Conservation (phyloP, 768 basidiomycete genomes). For the Boletellus ananas region DNA sequence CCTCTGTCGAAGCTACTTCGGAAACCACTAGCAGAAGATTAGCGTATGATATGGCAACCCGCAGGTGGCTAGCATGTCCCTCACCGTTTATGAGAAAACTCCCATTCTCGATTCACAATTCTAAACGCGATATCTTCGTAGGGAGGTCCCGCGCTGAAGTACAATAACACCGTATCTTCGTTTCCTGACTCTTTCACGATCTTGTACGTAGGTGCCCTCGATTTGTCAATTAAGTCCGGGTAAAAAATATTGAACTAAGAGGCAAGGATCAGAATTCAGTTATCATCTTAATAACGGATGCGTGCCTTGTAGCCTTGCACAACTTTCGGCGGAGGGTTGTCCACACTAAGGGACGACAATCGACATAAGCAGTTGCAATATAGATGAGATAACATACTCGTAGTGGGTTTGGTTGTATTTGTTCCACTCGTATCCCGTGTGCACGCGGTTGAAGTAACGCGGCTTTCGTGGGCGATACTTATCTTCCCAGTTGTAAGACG, state of each 20-base stretch:
- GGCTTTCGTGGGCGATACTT: conserved; percentile 97
- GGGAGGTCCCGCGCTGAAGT: conserved; percentile 95
- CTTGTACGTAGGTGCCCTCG: conserved; percentile 94
- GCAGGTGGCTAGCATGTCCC: conserved; percentile 5
- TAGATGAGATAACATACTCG: conserved; percentile 53
- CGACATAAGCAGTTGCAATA: conserved; percentile 2
- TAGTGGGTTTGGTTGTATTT: conserved; percentile 99
- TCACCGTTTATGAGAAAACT: conserved; percentile 94
- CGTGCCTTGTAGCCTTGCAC: conserved; percentile 95
- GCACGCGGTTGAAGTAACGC: conserved; percentile 97
- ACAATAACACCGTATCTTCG: conserved; percentile 88
- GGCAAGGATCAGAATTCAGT: conserved; percentile 11
- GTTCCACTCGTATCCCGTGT: conserved; percentile 99
- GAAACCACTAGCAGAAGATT: conserved; percentile 66
- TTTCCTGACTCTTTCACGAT: conserved; percentile 93
- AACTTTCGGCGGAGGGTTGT: conserved; percentile 98
- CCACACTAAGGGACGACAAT: conserved; percentile 55
- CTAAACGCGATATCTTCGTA: conserved; percentile 99
- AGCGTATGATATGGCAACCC: conserved; percentile 12
- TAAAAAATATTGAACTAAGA: conserved; percentile 93
- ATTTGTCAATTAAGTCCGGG: conserved; percentile 97
- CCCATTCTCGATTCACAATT: conserved; percentile 98
- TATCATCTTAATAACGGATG: neutral
- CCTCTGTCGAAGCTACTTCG: conserved; percentile 96
- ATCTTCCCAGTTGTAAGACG: conserved; percentile 97